Base-by-base conservation (phyloP, 345 rosid genomes). In the Arabidopsis arenosa region DNA sequence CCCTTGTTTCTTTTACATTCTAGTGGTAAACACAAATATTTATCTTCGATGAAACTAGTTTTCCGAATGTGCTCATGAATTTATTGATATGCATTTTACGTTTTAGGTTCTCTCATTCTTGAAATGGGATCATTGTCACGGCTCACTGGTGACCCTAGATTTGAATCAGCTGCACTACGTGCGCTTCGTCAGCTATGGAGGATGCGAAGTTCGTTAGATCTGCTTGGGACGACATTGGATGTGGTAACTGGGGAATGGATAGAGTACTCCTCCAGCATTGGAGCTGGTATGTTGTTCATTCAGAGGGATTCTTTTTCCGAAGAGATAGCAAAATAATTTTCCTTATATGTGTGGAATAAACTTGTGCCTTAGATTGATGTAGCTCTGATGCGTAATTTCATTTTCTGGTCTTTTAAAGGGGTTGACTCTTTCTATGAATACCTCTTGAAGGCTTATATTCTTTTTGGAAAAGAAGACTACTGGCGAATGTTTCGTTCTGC, bases 391-490 rank as follows among this genome's bases (percentile, higher is more conserved):
- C 35, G 2, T 48, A 69, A 78, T 61, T 63, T 75, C 68, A 51
- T 69, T 79, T 18, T 75, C 77, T 84, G 67, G 66, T 81, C 66
- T 79, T 78, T 75, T 78, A 66, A 81, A 94, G 98, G 97, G 76
- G 97, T 94, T 75, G 98, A 92, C 83, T 94, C 98, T 59, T 94
- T 92, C 84, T 94, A 94, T 67, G 97, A 94, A 82, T 94, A 94
- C 77, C 86, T 94, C 73, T 80, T 81, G 84, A 94, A 94, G 83
- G 98, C 97, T 75, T 84, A 90, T 83, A 85, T 94, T 79, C 94
- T 92, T 66, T 94, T 92, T 6, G 98, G 98, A 49, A 94, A 94
- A 87, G 97, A 91, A 76, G 98, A 92, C 67, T 87, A 86, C 64
- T 94, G 98, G 98, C 88, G 79, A 80, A 94, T 94, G 97, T 94